phyloP scores from a whole-genome alignment of 768 basidiomycete genomes.

The Pleurotus djamor region DNA sequence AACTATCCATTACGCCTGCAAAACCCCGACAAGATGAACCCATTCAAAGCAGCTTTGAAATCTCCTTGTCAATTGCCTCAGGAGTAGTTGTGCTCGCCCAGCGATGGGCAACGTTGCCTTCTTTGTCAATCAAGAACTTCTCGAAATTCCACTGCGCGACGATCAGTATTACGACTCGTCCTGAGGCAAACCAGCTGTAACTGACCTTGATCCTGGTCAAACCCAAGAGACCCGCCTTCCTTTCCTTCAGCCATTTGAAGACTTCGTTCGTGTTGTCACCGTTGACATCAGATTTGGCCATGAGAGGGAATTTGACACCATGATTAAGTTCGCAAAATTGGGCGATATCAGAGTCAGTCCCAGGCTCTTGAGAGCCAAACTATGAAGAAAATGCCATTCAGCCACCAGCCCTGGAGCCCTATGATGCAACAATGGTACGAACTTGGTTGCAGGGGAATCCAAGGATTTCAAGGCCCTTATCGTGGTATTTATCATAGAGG shows the following conservation, averaged over 20 bases:
- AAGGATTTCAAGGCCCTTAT: constrained; percentile 71
- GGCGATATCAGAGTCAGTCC: constrained; percentile 70
- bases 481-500: constrained; percentile 81
- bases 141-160: constrained; percentile 81
- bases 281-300: constrained; percentile 94
- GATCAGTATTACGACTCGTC: not conserved
- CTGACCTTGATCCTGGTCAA: constrained; percentile 72
- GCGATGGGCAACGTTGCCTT: constrained; percentile 71
- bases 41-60: constrained; percentile 56
- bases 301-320: constrained; percentile 87
- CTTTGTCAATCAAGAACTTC: constrained; percentile 80
- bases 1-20: no score
- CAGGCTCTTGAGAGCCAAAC: constrained; percentile 88
- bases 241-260: constrained; percentile 79
- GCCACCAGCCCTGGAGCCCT: no score
- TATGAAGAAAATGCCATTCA: constrained; percentile 20
- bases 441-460: constrained; percentile 94
- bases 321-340: constrained; percentile 80
- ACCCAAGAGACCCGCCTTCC: constrained; percentile 74
- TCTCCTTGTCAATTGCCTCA: constrained; percentile 54
- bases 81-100: constrained; percentile 81
- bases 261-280: constrained; percentile 82
- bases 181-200: constrained; percentile 5
- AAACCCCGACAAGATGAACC: no score
- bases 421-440: constrained; percentile 7